A percentile compares a stretch with the other conserved stretches of the same genome.
Conservation (phyloP, 2,329 filamentous ascomycete species). For the Cladosporium sp. region DNA sequence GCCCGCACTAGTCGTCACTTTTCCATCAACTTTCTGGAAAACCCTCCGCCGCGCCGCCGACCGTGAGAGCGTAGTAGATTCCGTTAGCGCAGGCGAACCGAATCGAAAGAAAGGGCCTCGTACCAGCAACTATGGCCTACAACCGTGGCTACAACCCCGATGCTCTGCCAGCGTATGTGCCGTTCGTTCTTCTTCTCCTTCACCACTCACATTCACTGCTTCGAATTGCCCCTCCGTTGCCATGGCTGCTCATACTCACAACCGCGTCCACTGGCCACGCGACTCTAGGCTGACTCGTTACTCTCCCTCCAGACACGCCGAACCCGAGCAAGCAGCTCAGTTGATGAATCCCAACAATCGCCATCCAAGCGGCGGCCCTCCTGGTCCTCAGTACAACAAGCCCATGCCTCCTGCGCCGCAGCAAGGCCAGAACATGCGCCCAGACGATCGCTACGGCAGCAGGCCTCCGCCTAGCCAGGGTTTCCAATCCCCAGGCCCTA, state of each 20-base stretch:
- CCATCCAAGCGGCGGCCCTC: constrained; percentile 23
- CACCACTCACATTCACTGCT: constrained; percentile 3
- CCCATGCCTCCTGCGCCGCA: constrained; percentile 35
- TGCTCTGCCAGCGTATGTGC: constrained; percentile 78
- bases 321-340: constrained; percentile 58
- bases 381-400: constrained; percentile 35
- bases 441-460: constrained; percentile 27
- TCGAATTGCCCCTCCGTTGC: background rate
- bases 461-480: constrained; percentile 30
- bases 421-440: constrained; percentile 31
- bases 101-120: background rate
- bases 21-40: background rate
- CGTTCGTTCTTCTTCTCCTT: constrained; percentile 5
- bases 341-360: constrained; percentile 30
- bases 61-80: background rate
- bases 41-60: background rate
- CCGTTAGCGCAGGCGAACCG: constrained; percentile 9
- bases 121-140: constrained; percentile 68
- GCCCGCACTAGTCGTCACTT: background rate
- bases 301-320: constrained; percentile 56
- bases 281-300: constrained; percentile 19
- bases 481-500: constrained; percentile 25
- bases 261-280: constrained; percentile 9
- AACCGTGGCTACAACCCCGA: constrained; percentile 91
- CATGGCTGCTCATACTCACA: constrained; percentile 11